Conservation (phyloP, 164 flowering plant genomes). For the Berberis thunbergii region DNA sequence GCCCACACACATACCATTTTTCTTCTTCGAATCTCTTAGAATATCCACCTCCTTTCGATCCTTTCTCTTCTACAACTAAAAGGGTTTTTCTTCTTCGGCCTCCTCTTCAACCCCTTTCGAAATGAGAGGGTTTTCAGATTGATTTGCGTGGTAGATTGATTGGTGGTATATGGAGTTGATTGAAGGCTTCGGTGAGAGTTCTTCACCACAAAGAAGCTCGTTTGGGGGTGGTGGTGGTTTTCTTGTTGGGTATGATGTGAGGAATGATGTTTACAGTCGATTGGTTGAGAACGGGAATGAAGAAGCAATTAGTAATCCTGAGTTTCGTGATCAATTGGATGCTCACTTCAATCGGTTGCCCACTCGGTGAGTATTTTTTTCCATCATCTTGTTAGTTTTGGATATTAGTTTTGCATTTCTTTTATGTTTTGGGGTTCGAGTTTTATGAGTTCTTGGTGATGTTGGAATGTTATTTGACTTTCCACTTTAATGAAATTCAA, state of each 20-base stretch:
- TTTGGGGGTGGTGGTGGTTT: constrained; percentile 14
- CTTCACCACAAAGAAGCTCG: constrained; percentile 60
- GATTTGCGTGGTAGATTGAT: background rate
- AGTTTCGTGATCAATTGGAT: constrained; percentile 60
- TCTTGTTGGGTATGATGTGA: constrained; percentile 39
- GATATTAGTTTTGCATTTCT: background rate
- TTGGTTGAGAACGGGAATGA: constrained; percentile 56
- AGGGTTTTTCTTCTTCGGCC: too few species aligned
- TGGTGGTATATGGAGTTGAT: constrained; percentile 45
- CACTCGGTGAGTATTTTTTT: constrained; percentile 40
- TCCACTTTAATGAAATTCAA: too few species aligned
- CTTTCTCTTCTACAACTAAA: too few species aligned
- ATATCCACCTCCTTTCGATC: too few species aligned
- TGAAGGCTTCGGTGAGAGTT: constrained; percentile 93
- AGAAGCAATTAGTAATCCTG: constrained; percentile 56
- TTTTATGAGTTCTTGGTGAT: background rate
- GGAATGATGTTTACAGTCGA: constrained; percentile 61
- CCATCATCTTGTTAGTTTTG: background rate
- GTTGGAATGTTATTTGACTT: too few species aligned
- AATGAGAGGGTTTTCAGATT: constrained; percentile 7
- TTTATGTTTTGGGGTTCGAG: background rate
- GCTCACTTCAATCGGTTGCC: constrained; percentile 87
- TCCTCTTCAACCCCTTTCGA: background rate
- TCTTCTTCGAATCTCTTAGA: too few species aligned
- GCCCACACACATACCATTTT: too few species aligned